These are phyloP conservation scores for Candida tunisiensis DNA, from an alignment of 1,139 yeast species.

Conservation along the genomic window DNA sequence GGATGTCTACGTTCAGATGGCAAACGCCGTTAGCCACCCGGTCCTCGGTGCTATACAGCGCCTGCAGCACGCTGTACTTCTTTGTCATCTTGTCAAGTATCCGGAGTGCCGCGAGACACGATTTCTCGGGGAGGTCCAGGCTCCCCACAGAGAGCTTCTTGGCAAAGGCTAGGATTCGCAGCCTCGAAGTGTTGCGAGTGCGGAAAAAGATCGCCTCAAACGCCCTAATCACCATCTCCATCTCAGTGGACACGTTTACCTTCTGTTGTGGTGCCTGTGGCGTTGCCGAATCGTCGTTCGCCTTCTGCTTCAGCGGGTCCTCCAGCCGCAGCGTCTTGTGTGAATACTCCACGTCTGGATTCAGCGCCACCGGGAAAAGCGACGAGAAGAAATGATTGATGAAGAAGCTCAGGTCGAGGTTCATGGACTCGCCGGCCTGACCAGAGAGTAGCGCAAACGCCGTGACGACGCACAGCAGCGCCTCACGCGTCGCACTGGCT, in stretches of 20 bases:
- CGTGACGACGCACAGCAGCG: constrained; percentile 70
- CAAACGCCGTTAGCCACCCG: constrained; percentile 65
- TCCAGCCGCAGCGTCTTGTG: constrained; percentile 64
- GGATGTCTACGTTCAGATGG: constrained; percentile 45
- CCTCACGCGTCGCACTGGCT: constrained; percentile 38
- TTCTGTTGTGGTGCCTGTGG: no score
- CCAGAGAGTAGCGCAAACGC: constrained; percentile 76
- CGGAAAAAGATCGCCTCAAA: constrained; percentile 71
- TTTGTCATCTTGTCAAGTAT: constrained; percentile 62
- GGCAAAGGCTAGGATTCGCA: constrained; percentile 68
- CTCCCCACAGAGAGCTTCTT: constrained; percentile 55
- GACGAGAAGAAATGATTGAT: constrained; percentile 55
- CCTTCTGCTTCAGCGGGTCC: constrained; percentile 42
- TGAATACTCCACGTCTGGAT: constrained; percentile 74
- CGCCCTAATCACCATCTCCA: constrained; percentile 64
- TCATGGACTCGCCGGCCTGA: constrained; percentile 34
- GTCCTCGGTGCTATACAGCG: constrained; percentile 78
- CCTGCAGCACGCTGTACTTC: constrained; percentile 46
- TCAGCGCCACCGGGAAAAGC: constrained; percentile 50
- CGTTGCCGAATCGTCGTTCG: constrained; percentile 10
- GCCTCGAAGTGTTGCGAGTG: constrained; percentile 51
- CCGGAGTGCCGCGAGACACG: constrained; percentile 60
- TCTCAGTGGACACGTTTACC: constrained; percentile 77
- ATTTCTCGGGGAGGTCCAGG: constrained; percentile 76
- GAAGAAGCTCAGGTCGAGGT: constrained; percentile 31